Evolutionary conservation across 768 basidiomycete species (phyloP), one percentile per base, ranked within the genome.

Genomic region (Punctularia strigosozonata): DNA sequence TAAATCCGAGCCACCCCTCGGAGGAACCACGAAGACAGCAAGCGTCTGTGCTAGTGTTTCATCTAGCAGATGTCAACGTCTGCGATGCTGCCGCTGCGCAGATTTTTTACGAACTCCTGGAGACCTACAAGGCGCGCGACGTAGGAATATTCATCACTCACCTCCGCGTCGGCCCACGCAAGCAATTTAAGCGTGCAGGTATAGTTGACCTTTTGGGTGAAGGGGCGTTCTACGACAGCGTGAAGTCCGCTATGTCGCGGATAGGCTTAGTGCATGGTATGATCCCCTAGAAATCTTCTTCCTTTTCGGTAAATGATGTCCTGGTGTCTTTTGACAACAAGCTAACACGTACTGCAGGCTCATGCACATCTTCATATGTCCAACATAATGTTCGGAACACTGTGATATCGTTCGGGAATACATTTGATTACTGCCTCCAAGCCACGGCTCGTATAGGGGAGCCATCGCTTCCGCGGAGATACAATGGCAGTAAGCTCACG

Each of bases 71-170:
- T 59, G 83, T 95, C 3, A 87, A 91, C 41, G 73, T 68, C 14
- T 79, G 87, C 43, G 94, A 99, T 55, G 90, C 94, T 6, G 89
- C 87, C 21, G 88, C 90, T 21, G 72, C 78, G 6, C 86, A 89
- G 57, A 85, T 90, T 46, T 77, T 92, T 50, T 68, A 71, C 42
- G 89, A 92, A 53, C 58, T 91, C 2, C 59, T 80, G 31, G 74
- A 79, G 46, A 80, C 85, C 12, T 91, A 95, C 58, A 67, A 72
- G 59, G 88, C 82, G 47, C 70, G 69, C 25, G 66, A 55, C 3
- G 70, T 71, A 12, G 52, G 42, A 12, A 46, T 71, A 22, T 71
- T 64, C 45, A 59, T 71, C 46, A 64, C 70, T 14, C 70, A 71
- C 34, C 56, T 71, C 25, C 65, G 64, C 25, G 30, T 49, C 2